Evolutionary conservation across 192 early-diverging fungal species (phyloP).

Genomic region (Coemansia asiatica): DNA sequence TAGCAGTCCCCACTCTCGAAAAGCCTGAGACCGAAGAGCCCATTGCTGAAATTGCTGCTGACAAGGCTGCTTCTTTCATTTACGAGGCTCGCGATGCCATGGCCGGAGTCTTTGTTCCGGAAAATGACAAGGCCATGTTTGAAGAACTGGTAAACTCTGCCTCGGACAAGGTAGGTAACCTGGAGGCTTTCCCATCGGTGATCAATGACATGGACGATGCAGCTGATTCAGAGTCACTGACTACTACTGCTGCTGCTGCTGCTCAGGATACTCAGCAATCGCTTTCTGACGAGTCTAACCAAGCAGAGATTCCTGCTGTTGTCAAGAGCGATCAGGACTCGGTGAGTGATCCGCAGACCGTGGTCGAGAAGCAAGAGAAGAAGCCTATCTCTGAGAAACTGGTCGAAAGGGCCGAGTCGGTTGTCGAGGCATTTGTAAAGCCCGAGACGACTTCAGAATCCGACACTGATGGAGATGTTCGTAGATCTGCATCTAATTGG

Average conservation of each 20-base stretch:
- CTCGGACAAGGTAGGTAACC: slow-evolving; percentile 20
- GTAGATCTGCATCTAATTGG: slow-evolving; percentile 50
- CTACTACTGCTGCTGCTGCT: neutral
- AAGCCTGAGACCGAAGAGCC: neutral
- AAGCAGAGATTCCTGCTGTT: neutral
- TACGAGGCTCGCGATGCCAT: slow-evolving; percentile 44
- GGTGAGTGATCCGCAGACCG: neutral
- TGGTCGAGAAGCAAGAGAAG: too few relatives aligned
- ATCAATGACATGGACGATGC: slow-evolving; percentile 27
- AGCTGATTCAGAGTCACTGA: too few relatives aligned
- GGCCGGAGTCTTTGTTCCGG: slow-evolving; percentile 33
- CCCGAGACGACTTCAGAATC: neutral
- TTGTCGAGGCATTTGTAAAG: neutral
- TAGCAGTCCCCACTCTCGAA: slow-evolving; percentile 3
- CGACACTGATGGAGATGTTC: slow-evolving; percentile 36
- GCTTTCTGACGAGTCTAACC: neutral
- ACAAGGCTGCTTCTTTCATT: slow-evolving; percentile 44
- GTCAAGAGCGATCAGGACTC: neutral
- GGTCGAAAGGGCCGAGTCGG: neutral
- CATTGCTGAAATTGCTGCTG: slow-evolving; percentile 8
- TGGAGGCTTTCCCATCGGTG: slow-evolving; percentile 42
- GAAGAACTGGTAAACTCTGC: slow-evolving; percentile 40
- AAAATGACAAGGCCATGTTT: slow-evolving; percentile 30
- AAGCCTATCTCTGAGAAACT: too few relatives aligned
- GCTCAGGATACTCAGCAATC: neutral